Conservation (phyloP, 2,329 filamentous ascomycete genomes). For the Colletotrichum siamense region DNA sequence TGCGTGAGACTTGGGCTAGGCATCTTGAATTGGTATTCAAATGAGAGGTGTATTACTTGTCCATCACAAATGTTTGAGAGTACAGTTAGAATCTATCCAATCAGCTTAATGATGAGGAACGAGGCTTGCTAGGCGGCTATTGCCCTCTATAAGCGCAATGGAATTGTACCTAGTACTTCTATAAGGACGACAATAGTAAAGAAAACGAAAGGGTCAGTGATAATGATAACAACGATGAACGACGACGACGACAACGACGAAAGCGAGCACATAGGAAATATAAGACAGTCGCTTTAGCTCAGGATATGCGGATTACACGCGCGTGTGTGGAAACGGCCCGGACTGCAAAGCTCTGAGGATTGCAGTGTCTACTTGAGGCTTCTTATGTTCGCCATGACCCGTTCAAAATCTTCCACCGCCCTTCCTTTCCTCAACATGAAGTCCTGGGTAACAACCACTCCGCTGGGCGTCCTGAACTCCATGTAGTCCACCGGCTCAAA, state of each 20-base stretch:
- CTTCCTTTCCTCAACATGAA: constrained; percentile 39
- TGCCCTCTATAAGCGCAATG: too few relatives aligned
- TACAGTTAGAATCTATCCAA: neutral
- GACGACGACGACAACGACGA: too few relatives aligned
- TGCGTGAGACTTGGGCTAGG: rapidly evolving
- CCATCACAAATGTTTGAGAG: neutral
- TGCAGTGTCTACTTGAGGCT: neutral
- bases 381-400: neutral
- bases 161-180: too few relatives aligned
- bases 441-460: constrained; percentile 32
- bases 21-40: neutral
- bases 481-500: constrained; percentile 45
- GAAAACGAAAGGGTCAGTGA: too few relatives aligned
- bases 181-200: too few relatives aligned
- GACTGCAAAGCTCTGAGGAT: neutral
- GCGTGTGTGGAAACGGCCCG: too few relatives aligned
- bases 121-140: too few relatives aligned
- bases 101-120: neutral
- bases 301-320: too few relatives aligned
- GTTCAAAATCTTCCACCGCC: neutral
- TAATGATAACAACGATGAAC: too few relatives aligned
- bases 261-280: too few relatives aligned
- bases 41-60: too few relatives aligned
- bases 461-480: constrained; percentile 35
- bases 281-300: too few relatives aligned